phyloP scores from a whole-genome alignment of 208 protist species.

The Wallacemonas sp. region DNA sequence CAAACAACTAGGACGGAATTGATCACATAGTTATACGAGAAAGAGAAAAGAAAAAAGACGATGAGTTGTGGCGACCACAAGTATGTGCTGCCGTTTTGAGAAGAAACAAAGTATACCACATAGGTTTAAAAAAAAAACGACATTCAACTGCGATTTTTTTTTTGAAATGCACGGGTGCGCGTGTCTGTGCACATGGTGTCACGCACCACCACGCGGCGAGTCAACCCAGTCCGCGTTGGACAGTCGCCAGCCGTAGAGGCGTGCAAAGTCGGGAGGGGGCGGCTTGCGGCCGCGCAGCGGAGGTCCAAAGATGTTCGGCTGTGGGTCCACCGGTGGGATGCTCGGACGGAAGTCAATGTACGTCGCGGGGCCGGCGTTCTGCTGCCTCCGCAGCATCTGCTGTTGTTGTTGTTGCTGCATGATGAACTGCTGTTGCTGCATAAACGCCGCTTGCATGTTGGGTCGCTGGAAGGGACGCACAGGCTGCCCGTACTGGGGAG shows the following conservation, averaged over 20 bases:
- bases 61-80: no score
- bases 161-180: no score
- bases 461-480: neutral
- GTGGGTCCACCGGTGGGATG: neutral
- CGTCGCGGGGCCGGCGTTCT: neutral
- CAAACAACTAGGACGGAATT: neutral
- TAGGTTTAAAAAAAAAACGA: neutral
- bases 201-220: neutral
- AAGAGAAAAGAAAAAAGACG: neutral
- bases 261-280: neutral
- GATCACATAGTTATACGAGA: neutral
- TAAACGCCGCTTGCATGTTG: neutral
- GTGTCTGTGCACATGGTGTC: no score
- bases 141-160: no score
- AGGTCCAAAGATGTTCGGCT: neutral
- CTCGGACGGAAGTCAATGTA: neutral
- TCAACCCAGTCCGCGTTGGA: slow-evolving; percentile 1
- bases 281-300: neutral
- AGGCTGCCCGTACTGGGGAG: neutral
- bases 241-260: neutral
- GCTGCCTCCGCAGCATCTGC: neutral
- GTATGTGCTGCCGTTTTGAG: no score
- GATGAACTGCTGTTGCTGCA: neutral
- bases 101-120: no score
- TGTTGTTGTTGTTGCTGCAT: neutral